Base-by-base conservation (phyloP, 140 eudicot species). In the Anethum foeniculum region DNA sequence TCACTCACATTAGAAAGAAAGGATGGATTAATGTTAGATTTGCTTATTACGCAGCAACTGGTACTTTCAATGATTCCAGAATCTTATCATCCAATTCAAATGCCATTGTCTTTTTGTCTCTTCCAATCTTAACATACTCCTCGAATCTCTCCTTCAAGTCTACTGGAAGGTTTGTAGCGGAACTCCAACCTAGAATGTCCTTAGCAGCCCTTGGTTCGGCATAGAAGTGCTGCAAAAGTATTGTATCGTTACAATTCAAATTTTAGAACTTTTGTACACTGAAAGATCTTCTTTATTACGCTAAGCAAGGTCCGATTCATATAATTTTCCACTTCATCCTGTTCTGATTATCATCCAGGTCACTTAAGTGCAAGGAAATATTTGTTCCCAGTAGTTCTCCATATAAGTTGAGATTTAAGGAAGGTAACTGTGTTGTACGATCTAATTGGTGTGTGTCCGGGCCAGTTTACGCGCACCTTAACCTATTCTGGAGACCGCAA, bases 131-230 rank as follows among this genome's bases (percentile, higher is more conserved):
- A 46, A 95, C 93, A 77, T 95, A 95, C 90, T 95, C 99, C 8
- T 91, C 93, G 58, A 38, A 95, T 78, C 99, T 77, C 84, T 95
- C 97, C 82, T 92, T 95, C 87, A 95, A 83, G 84, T 95, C 99
- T 52, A 79, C 91, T 0, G 97, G 90, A 27, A 95, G 90, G 80
- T 95, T 89, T 46, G 99, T 92, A 46, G 86, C 75, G n/a, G 88
- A 44, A 54, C 85, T 78, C 98, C 98, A 95, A 62, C 99, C 99
- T 80, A 95, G 85, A 49, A 88, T 81, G 82, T 91, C 98, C 86
- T 95, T 93, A 9, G 99, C 99, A 65, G 98, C 97, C 81, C 99
- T 82, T 69, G 99, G 99, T 88, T 95, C 99, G 14, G 99, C 93
- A 81, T 95, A 95, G 75, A 95, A 95, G 84, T 95, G 99, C 99